These are phyloP conservation scores for Plasmodium inui DNA, from an alignment of 169 alveolate species.

Conservation along the genomic window DNA sequence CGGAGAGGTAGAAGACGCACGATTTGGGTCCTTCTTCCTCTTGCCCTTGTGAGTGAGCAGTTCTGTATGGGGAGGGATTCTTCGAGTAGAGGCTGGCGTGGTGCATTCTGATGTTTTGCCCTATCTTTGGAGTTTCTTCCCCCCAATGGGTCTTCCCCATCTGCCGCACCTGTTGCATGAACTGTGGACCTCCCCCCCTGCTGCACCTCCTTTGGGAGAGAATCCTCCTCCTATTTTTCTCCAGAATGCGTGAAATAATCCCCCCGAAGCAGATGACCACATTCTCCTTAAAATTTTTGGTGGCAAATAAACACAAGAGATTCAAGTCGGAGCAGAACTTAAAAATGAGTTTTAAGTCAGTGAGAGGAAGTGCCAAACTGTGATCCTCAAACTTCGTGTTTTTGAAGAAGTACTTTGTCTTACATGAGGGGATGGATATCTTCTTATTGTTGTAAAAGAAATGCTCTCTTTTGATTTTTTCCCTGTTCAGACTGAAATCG, in stretches of 20 bases:
- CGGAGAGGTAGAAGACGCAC: slow-evolving; percentile 39
- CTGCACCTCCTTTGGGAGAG: not conserved
- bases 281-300: slow-evolving; percentile 57
- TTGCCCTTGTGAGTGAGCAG: not conserved
- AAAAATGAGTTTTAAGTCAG: slow-evolving; percentile 18
- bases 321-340: slow-evolving; percentile 68
- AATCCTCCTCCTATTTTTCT: slow-evolving; percentile 37
- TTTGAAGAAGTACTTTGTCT: slow-evolving; percentile 57
- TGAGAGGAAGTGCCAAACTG: slow-evolving; percentile 49
- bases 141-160: too few relatives aligned
- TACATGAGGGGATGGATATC: slow-evolving; percentile 39
- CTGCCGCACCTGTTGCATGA: not conserved
- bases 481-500: slow-evolving; percentile 37
- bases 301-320: slow-evolving; percentile 58
- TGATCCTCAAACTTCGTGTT: slow-evolving; percentile 53
- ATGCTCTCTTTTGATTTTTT: slow-evolving; percentile 61
- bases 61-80: not conserved
- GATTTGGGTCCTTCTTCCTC: not conserved
- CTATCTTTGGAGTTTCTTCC: not conserved
- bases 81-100: not conserved
- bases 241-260: slow-evolving; percentile 30
- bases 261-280: slow-evolving; percentile 54
- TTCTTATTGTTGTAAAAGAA: slow-evolving; percentile 63
- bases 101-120: not conserved
- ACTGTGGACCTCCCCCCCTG: not conserved